phyloP scores from a whole-genome alignment of 2,329 filamentous ascomycete species.

The Lasiodiplodia sp. region DNA sequence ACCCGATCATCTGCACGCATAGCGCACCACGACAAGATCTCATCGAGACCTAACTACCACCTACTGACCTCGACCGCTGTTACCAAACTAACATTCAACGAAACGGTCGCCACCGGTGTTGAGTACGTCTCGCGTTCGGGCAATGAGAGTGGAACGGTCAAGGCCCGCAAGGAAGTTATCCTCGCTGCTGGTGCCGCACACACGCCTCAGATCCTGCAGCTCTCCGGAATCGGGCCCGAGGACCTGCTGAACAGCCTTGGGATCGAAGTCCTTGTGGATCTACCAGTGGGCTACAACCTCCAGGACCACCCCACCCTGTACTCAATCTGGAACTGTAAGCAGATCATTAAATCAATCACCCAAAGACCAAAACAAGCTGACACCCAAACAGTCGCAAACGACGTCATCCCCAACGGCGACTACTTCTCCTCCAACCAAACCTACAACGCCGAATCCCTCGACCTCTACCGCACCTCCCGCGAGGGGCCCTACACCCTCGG shows the following conservation, averaged over 20 bases:
- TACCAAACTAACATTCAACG: slow-evolving; percentile 35
- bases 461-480: slow-evolving; percentile 17
- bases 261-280: slow-evolving; percentile 63
- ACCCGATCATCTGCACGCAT: slow-evolving; percentile 45
- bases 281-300: slow-evolving; percentile 69
- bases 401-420: slow-evolving; percentile 41
- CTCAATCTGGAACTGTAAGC: slow-evolving; percentile 47
- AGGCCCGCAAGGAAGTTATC: slow-evolving; percentile 55
- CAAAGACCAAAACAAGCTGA: background rate
- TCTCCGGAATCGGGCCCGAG: slow-evolving; percentile 65
- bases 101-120: background rate
- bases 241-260: slow-evolving; percentile 59
- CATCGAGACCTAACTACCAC: slow-evolving; percentile 43
- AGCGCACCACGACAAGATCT: slow-evolving; percentile 42
- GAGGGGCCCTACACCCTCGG: background rate
- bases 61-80: slow-evolving; percentile 37
- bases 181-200: slow-evolving; percentile 64
- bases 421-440: slow-evolving; percentile 46
- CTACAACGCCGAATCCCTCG: slow-evolving; percentile 45
- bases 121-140: slow-evolving; percentile 31
- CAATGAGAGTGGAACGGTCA: slow-evolving; percentile 34
- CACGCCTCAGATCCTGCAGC: slow-evolving; percentile 69
- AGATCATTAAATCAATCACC: no score
- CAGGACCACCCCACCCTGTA: slow-evolving; percentile 66
- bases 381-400: background rate